Evolutionary conservation across 2,329 filamentous ascomycete species (phyloP), one percentile per base, ranked within the genome.

Genomic region (Alternaria longipes): DNA sequence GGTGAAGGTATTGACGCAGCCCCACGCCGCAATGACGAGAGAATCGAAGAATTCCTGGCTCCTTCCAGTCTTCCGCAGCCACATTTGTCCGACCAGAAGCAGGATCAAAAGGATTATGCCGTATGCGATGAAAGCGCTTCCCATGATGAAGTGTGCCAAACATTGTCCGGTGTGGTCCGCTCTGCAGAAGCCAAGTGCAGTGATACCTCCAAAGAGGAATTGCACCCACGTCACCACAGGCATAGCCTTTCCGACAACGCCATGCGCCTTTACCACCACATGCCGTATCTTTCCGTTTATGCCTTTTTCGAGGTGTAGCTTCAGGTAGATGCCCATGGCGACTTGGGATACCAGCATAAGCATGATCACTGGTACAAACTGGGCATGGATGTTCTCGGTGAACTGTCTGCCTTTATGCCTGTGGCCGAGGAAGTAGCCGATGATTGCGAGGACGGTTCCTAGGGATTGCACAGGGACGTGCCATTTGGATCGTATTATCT

Each of bases 31-130:
- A 74, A 99, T 98, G 69, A 97, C 86, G 51, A 90, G 81, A 63
- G 91, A 95, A 80, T 99, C 95, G 79, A 95, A 98, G 82, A 99
- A 99, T 79, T 99, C 95, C 78, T 98, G 95, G 57, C 92, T 96
- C 54, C 93, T 88, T 18, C 93, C 93, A 4, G 90, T 91, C 49
- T 90, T 87, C 67, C 88, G 89, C 59, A 99, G 82, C 93, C 93
- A 97, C 32, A 88, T 81, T 80, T 98, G 95, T 14, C 95, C 95
- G 41, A 95, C 93, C 8, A 97, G 83, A 34, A 98, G 86, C 20
- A 97, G 82, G 20, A 98, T 90, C 2, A 92, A 94, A 67, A 99
- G 85, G 38, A 97, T 78, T 56, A 97, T 91, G 28, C 92, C 95
- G 74, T 99, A 99, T 30, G 87, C 95, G 69, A 99, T 94, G 77